phyloP scores from a whole-genome alignment of 805 yeast genomes.

The Cyberlindnera nakhonratchasimensis region DNA sequence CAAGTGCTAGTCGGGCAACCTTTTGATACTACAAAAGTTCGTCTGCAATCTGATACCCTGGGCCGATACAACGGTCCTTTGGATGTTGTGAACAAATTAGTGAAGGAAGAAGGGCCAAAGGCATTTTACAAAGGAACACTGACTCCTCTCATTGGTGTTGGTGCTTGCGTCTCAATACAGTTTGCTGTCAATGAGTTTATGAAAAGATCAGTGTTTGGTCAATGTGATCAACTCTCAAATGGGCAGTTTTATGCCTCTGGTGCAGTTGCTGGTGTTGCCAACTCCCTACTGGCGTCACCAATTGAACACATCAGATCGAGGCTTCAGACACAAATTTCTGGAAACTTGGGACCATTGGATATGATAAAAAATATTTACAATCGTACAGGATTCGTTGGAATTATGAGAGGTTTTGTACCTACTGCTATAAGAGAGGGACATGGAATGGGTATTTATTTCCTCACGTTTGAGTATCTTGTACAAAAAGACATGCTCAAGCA shows the following conservation, averaged over 20 bases:
- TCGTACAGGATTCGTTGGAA: conserved; percentile 52
- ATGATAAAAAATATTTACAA: conserved; percentile 56
- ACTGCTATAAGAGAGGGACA: conserved; percentile 81
- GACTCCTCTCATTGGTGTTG: conserved; percentile 94
- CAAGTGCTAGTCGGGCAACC: conserved; percentile 97
- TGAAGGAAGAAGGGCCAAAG: conserved; percentile 74
- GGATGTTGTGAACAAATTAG: conserved; percentile 70
- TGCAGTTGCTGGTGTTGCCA: conserved; percentile 87
- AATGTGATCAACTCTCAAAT: conserved; percentile 42
- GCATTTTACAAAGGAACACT: conserved; percentile 94
- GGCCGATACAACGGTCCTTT: conserved; percentile 70
- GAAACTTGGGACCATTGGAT: conserved; percentile 72
- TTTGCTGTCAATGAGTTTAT: conserved; percentile 92
- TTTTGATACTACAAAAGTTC: conserved; percentile 90
- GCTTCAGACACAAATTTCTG: conserved; percentile 77
- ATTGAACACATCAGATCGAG: conserved; percentile 94
- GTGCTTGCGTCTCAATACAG: conserved; percentile 95
- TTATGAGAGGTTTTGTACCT: conserved; percentile 80
- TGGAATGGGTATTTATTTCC: conserved; percentile 86
- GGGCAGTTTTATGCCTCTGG: conserved; percentile 80
- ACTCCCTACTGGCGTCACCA: conserved; percentile 86
- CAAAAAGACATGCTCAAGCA: conserved; percentile 54
- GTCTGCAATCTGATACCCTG: conserved; percentile 70
- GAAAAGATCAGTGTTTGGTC: conserved; percentile 68
- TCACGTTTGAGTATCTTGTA: conserved; percentile 87